Evolutionary conservation across 805 yeast species (phyloP).

Genomic region (Yarrowia sp.): DNA sequence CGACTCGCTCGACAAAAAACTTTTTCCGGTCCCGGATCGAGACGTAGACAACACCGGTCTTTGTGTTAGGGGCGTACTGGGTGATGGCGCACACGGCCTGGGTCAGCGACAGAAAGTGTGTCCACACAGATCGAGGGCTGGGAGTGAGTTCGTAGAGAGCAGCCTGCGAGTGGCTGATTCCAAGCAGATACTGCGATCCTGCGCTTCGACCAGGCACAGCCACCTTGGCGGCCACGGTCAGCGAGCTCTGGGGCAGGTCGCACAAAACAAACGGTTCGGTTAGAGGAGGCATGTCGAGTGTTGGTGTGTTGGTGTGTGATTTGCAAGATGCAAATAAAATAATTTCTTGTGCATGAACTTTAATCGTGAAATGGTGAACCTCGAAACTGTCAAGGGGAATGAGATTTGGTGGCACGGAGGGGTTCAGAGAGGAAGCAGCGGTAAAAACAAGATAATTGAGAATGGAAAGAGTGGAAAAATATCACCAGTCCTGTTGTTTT

Average conservation of each 20-base stretch:
- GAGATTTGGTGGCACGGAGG: too few species aligned
- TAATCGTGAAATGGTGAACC: neutral
- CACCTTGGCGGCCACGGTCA: conserved; percentile 10
- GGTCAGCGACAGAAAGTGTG: conserved; percentile 39
- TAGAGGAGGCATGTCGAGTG: conserved; percentile 31
- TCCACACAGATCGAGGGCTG: conserved; percentile 37
- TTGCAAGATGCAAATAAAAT: conserved; percentile 2
- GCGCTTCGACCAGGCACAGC: conserved; percentile 3
- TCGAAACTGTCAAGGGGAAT: neutral
- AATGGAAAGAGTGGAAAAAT: too few species aligned
- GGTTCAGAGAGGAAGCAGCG: too few species aligned
- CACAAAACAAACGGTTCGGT: conserved; percentile 33
- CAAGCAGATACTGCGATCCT: conserved; percentile 31
- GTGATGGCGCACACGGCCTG: conserved; percentile 35
- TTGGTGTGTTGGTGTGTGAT: neutral
- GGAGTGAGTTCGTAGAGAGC: conserved; percentile 36
- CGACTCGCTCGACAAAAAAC: conserved; percentile 28
- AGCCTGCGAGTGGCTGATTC: conserved; percentile 38
- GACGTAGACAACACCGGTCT: conserved; percentile 29
- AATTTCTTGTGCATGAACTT: conserved; percentile 18
- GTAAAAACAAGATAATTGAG: too few species aligned
- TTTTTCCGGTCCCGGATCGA: conserved; percentile 37
- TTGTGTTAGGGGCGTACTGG: conserved; percentile 15
- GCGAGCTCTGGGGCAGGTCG: conserved; percentile 31
- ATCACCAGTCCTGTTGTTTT: too few species aligned